These are phyloP conservation scores for Tardiomyces blankii DNA, from an alignment of 1,139 yeast species.

Conservation along the genomic window DNA sequence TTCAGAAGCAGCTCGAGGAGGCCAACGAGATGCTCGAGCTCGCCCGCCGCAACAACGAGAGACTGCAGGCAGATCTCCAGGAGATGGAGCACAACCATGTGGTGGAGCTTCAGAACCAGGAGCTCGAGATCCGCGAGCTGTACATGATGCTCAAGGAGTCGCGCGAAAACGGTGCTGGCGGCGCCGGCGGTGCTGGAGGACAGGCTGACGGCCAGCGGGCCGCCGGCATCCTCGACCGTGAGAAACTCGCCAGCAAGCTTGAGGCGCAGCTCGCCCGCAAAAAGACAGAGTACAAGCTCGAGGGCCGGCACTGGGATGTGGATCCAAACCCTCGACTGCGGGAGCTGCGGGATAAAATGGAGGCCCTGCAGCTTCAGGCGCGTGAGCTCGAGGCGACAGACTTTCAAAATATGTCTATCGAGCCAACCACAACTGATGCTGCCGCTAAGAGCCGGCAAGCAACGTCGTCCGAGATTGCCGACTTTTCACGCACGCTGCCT, in stretches of 20 bases:
- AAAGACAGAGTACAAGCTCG: slow-evolving; percentile 47
- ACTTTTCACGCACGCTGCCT: no score
- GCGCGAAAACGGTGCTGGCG: slow-evolving; percentile 21
- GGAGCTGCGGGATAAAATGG: slow-evolving; percentile 75
- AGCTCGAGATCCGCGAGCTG: slow-evolving; percentile 79
- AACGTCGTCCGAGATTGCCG: no score
- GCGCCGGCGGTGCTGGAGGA: slow-evolving; percentile 30
- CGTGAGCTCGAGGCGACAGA: slow-evolving; percentile 81
- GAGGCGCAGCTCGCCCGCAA: slow-evolving; percentile 52
- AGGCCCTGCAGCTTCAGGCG: slow-evolving; percentile 72
- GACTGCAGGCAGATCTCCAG: slow-evolving; percentile 53
- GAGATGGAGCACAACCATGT: slow-evolving; percentile 55
- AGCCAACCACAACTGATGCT: neutral
- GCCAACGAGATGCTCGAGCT: slow-evolving; percentile 57
- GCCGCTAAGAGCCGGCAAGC: neutral
- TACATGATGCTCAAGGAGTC: slow-evolving; percentile 46
- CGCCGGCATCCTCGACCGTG: slow-evolving; percentile 13
- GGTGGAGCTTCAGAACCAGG: slow-evolving; percentile 75
- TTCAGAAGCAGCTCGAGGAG: slow-evolving; percentile 61
- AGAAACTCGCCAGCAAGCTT: slow-evolving; percentile 32
- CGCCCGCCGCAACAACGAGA: slow-evolving; percentile 57
- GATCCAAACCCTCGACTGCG: slow-evolving; percentile 75
- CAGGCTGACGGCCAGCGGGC: slow-evolving; percentile 14
- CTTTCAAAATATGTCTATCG: slow-evolving; percentile 35
- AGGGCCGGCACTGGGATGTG: slow-evolving; percentile 42